A percentile compares a stretch with the other conserved stretches of the same genome.
Evolutionary conservation across 2,329 filamentous ascomycete species (phyloP).

Genomic region (Neopestalotiopsis sp.): DNA sequence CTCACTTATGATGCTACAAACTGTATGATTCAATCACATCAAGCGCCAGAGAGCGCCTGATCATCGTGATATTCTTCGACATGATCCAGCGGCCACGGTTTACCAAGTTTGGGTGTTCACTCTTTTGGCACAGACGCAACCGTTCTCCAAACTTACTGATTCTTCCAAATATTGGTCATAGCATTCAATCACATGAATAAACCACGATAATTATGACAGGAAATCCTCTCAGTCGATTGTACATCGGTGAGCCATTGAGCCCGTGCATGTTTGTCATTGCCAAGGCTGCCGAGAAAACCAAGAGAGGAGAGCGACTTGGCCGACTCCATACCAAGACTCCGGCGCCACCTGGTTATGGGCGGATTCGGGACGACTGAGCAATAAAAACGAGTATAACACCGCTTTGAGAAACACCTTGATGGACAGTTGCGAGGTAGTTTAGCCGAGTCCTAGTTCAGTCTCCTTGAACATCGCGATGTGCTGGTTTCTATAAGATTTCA

Average conservation of each 20-base stretch:
- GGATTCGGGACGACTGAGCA: background rate
- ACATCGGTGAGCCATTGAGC: background rate
- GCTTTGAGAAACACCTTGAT: constrained; percentile 8
- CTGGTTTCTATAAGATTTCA: background rate
- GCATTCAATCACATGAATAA: background rate
- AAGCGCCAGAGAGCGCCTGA: too few species aligned
- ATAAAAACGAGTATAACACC: background rate
- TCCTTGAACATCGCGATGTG: background rate
- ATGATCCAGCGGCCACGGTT: too few species aligned
- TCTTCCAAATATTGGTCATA: background rate
- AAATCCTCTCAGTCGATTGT: background rate
- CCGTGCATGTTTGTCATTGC: background rate
- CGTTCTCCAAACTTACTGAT: background rate
- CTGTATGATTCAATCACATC: too few species aligned
- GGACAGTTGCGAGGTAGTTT: background rate
- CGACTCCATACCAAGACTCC: background rate
- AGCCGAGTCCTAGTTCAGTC: background rate
- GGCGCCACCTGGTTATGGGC: background rate
- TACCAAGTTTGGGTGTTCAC: too few species aligned
- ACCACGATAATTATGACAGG: too few species aligned
- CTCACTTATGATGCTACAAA: too few species aligned
- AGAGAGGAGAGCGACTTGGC: background rate
- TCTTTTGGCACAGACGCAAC: too few species aligned
- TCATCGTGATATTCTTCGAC: too few species aligned
- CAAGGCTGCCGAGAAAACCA: background rate